Evolutionary conservation across 208 protist genomes (phyloP).

Genomic region (Vickermania ingenoplastis): DNA sequence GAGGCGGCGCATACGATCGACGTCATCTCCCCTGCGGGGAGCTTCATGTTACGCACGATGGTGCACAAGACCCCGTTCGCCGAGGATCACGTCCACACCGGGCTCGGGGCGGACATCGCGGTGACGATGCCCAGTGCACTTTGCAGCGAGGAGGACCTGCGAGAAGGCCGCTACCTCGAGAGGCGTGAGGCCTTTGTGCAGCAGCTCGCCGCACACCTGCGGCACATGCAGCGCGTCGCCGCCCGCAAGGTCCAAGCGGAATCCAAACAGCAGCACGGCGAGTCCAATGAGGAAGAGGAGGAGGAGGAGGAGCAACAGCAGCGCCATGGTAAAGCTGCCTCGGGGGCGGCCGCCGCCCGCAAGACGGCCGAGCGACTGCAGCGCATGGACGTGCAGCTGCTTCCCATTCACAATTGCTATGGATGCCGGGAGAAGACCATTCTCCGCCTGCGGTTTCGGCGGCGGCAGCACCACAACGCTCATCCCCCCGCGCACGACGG

Average conservation of each 20-base stretch:
- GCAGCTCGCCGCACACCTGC: slow-evolving; percentile 46
- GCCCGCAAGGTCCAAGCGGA: slow-evolving; percentile 3
- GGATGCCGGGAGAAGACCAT: slow-evolving; percentile 44
- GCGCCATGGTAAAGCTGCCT: slow-evolving; percentile 6
- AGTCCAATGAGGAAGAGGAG: background rate
- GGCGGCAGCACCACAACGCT: no score
- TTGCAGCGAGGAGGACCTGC: slow-evolving; percentile 57
- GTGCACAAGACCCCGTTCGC: slow-evolving; percentile 52
- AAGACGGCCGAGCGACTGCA: slow-evolving; percentile 17
- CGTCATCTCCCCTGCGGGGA: slow-evolving; percentile 50
- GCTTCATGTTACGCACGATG: slow-evolving; percentile 72
- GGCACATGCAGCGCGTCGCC: slow-evolving; percentile 12
- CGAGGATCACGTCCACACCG: slow-evolving; percentile 33
- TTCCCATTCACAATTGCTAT: slow-evolving; percentile 53
- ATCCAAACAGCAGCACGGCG: slow-evolving; percentile 2
- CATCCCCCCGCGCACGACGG: background rate
- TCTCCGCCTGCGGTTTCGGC: slow-evolving; percentile 49
- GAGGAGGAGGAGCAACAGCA: slow-evolving; percentile 1
- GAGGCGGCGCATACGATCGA: slow-evolving; percentile 5
- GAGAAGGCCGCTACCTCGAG: slow-evolving; percentile 59
- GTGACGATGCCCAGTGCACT: slow-evolving; percentile 41
- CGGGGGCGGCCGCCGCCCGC: slow-evolving; percentile 5
- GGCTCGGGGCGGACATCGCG: slow-evolving; percentile 64
- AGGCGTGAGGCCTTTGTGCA: slow-evolving; percentile 52
- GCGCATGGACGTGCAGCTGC: slow-evolving; percentile 36